These are phyloP conservation scores for Ophiostoma tasmaniense DNA, from an alignment of 2,329 filamentous ascomycete genomes.

Conservation along the genomic window DNA sequence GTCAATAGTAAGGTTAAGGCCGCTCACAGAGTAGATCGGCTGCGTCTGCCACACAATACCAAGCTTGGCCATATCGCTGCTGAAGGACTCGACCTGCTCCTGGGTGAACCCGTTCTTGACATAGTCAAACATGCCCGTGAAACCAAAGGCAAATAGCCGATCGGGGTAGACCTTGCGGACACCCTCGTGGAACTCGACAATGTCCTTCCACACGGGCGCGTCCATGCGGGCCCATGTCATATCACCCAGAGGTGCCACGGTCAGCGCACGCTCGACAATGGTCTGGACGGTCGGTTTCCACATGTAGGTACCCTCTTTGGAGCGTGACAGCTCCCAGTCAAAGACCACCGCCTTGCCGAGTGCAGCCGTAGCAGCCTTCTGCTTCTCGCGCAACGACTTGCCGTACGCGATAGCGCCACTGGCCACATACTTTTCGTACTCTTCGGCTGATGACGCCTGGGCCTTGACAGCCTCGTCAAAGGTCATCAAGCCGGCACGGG, in stretches of 20 bases:
- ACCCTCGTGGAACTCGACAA: conserved; percentile 24
- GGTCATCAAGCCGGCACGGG: conserved; percentile 11
- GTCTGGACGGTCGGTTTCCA: conserved; percentile 18
- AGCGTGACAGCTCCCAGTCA: conserved; percentile 19
- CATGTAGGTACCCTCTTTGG: conserved; percentile 18
- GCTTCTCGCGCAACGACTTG: conserved; percentile 2
- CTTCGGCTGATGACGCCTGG: background rate
- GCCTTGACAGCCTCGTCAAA: conserved; percentile 21
- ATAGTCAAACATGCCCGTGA: conserved; percentile 27
- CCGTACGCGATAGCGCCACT: conserved; percentile 2
- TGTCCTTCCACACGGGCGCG: conserved; percentile 27
- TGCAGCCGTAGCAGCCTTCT: background rate
- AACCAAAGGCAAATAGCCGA: conserved; percentile 33
- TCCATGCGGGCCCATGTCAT: conserved; percentile 20
- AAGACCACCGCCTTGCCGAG: conserved; percentile 16
- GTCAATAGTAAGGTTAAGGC: conserved; percentile 29
- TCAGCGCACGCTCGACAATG: conserved; percentile 18
- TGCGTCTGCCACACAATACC: conserved; percentile 35
- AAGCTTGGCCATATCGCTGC: conserved; percentile 28
- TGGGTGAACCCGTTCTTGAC: conserved; percentile 6
- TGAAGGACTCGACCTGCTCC: background rate
- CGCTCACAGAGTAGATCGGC: conserved; percentile 32
- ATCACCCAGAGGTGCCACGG: conserved; percentile 15
- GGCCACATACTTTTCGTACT: conserved; percentile 1
- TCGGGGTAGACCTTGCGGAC: conserved; percentile 22